These are phyloP conservation scores for Helicocarpus griseus DNA, from an alignment of 2,329 filamentous ascomycete species.

Conservation along the genomic window DNA sequence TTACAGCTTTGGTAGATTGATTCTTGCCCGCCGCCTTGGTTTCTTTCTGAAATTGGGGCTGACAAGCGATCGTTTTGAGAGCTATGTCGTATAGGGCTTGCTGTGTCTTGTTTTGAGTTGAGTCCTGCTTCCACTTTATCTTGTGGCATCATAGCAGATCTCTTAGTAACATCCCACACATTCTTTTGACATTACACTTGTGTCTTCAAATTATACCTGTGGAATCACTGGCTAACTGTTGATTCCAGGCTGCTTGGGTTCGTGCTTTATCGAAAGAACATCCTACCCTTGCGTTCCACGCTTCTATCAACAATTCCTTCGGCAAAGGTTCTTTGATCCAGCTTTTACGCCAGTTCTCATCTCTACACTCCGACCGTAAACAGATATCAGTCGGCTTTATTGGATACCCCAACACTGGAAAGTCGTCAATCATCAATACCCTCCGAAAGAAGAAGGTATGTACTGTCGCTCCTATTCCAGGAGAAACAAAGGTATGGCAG, in stretches of 20 bases:
- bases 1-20: conserved; percentile 99
- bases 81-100: conserved; percentile 61
- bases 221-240: conserved; percentile 19
- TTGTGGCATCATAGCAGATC: conserved; percentile 60
- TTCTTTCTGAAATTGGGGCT: conserved; percentile 55
- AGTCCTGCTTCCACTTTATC: conserved; percentile 60
- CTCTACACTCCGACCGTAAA: conserved; percentile 79
- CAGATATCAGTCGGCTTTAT: conserved; percentile 90
- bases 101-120: conserved; percentile 96
- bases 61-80: conserved; percentile 82
- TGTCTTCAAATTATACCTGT: conserved; percentile 18
- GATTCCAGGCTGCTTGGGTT: conserved; percentile 78
- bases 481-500: conserved; percentile 97
- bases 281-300: conserved; percentile 89
- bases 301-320: conserved; percentile 89
- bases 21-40: conserved; percentile 56
- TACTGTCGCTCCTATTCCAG: conserved; percentile 86
- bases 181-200: conserved; percentile 25
- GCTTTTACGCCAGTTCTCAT: conserved; percentile 84
- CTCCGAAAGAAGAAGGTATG: conserved; percentile 89
- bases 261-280: conserved; percentile 78
- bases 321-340: conserved; percentile 92
- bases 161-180: conserved; percentile 99
- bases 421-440: conserved; percentile 95
- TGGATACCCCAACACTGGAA: conserved; percentile 87